Evolutionary conservation across 768 basidiomycete species (phyloP), one percentile per base, ranked within the genome.

Genomic region (Dacryopinax spathularia): DNA sequence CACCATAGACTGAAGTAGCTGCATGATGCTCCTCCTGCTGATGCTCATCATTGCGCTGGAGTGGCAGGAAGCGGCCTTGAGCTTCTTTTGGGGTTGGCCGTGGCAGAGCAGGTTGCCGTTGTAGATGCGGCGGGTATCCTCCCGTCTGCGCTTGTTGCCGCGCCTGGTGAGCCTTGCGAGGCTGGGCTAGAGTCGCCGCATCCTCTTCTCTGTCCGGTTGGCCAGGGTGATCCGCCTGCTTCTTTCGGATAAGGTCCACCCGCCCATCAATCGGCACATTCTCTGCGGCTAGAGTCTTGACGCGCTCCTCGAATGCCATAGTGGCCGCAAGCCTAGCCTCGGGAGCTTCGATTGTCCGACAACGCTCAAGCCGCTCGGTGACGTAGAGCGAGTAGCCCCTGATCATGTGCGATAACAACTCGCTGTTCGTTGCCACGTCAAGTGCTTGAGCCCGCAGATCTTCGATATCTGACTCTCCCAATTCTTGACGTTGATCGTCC

Each of bases 241-340:
- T 69, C 2, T 82, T 86, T 63, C 86, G 83, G 79, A 96, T 87
- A 68, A 97, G 78, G 71, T 95, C 91, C 63, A 94, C 79, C 56
- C 93, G 85, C 4, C 93, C 93, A 64, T 90, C 87, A 22, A 96
- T 77, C 16, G 94, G 94, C 75, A 97, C 73, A 60, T 82, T 86
- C 63, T 77, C 79, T n/a, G n/a, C n/a, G n/a, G n/a, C n/a, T n/a
- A n/a, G n/a, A n/a, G n/a, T n/a, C n/a, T n/a, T n/a, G n/a, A n/a
- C n/a, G n/a, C n/a, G n/a, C n/a, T n/a, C n/a, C n/a, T n/a, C n/a
- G n/a, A n/a, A n/a, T n/a, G n/a, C n/a, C n/a, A n/a, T n/a, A n/a
- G n/a, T n/a, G n/a, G n/a, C n/a, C n/a, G n/a, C n/a, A n/a, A n/a
- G n/a, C n/a, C n/a, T n/a, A n/a, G n/a, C n/a, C n/a, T n/a, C n/a